Evolutionary conservation across 768 basidiomycete genomes (phyloP).

Genomic region (Lactifluus pinguis): DNA sequence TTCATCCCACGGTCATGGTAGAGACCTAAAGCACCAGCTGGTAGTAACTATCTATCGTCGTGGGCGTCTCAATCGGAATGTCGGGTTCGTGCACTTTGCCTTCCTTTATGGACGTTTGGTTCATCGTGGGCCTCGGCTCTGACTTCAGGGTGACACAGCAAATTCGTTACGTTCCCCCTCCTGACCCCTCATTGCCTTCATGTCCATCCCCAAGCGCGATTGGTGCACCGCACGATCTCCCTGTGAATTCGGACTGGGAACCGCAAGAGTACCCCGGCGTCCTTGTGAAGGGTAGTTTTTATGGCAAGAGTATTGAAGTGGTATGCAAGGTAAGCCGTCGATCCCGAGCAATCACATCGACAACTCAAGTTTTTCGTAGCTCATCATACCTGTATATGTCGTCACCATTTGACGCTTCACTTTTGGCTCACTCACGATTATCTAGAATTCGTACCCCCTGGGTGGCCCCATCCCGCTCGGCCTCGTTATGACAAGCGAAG

Average conservation of each 20-base stretch:
- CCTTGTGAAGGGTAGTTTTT: conserved; percentile 1
- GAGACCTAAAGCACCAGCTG: neutral
- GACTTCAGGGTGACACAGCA: neutral
- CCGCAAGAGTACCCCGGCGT: neutral
- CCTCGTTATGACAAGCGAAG: conserved; percentile 6
- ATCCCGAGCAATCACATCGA: neutral
- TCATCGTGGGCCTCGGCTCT: neutral
- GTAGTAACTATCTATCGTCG: conserved; percentile 10
- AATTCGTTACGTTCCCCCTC: neutral
- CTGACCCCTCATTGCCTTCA: neutral
- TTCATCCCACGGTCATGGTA: neutral
- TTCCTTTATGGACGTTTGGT: neutral
- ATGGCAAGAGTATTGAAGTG: neutral
- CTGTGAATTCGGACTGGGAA: neutral
- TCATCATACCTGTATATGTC: neutral
- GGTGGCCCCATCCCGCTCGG: conserved; percentile 4
- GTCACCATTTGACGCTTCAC: neutral
- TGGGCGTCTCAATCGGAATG: conserved; percentile 3
- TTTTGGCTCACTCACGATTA: neutral
- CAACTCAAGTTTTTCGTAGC: neutral
- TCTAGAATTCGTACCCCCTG: neutral
- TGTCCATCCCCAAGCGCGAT: neutral
- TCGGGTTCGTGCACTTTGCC: conserved; percentile 1
- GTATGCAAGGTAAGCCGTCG: conserved; percentile 9
- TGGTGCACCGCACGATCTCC: neutral